Conservation (phyloP, 352 stramenopile genomes). For the Phytopythium cucurbitacearum region DNA sequence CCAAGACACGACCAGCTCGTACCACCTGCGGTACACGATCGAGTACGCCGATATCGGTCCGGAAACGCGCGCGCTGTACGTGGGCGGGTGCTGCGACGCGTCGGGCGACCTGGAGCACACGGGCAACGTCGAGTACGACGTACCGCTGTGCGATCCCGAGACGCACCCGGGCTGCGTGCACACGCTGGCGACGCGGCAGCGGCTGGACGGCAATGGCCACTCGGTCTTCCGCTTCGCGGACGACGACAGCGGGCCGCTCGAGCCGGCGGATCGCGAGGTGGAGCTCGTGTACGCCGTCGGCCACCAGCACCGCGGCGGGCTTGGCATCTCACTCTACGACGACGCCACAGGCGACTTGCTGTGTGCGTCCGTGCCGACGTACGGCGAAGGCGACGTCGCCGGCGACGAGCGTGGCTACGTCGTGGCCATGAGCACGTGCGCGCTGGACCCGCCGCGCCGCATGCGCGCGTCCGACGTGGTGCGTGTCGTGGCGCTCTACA, state of each 20-base stretch:
- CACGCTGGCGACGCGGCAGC: conserved; percentile 67
- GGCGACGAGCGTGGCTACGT: conserved; percentile 74
- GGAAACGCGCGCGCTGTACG: conserved; percentile 57
- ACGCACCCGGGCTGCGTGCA: conserved; percentile 72
- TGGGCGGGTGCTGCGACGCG: conserved; percentile 70
- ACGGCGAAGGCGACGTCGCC: conserved; percentile 49
- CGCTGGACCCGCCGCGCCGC: conserved; percentile 64
- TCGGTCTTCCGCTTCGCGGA: conserved; percentile 14
- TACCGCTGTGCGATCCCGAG: conserved; percentile 56
- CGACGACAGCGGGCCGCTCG: conserved; percentile 13
- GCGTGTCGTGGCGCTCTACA: conserved; percentile 73
- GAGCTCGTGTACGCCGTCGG: conserved; percentile 77
- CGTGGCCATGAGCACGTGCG: conserved; percentile 68
- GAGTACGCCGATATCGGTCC: conserved; percentile 57
- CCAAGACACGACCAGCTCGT: conserved; percentile 23
- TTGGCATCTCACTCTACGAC: conserved; percentile 75
- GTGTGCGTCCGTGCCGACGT: conserved; percentile 60
- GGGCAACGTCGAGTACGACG: conserved; percentile 79
- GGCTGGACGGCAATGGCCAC: conserved; percentile 33
- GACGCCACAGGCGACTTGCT: conserved; percentile 60
- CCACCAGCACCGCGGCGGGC: conserved; percentile 67
- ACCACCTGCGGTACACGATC: conserved; percentile 76
- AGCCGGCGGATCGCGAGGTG: conserved; percentile 41
- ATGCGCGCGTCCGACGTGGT: conserved; percentile 68
- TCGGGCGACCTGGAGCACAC: conserved; percentile 51